These are phyloP conservation scores for Euphorbia pulcherrima DNA, from an alignment of 345 rosid genomes.

Conservation along the genomic window DNA sequence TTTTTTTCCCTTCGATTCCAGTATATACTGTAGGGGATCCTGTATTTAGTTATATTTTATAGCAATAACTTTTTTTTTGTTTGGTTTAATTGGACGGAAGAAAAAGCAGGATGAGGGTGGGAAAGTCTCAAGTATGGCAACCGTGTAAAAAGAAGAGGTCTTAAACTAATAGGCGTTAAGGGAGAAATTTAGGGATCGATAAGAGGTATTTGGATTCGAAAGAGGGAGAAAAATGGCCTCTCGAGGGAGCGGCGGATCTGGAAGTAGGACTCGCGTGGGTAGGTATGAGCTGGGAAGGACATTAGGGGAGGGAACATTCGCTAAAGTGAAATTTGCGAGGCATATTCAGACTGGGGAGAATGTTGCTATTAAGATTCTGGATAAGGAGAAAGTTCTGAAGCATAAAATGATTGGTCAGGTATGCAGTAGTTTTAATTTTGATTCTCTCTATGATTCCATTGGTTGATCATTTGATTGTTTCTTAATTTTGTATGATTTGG, in stretches of 20 bases:
- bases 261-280: conserved; percentile 87
- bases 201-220: background rate
- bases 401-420: conserved; percentile 97
- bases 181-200: background rate
- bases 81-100: background rate
- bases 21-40: background rate
- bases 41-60: background rate
- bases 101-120: conserved; percentile 47
- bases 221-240: conserved; percentile 36
- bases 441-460: background rate
- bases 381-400: conserved; percentile 83
- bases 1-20: background rate
- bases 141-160: conserved; percentile 97
- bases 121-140: conserved; percentile 97
- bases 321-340: conserved; percentile 94
- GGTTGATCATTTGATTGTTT: background rate
- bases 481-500: background rate
- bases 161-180: conserved; percentile 10
- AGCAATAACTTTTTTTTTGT: background rate
- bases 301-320: conserved; percentile 92
- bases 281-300: conserved; percentile 91
- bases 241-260: conserved; percentile 23
- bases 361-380: conserved; percentile 90
- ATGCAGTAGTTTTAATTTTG: background rate
- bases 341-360: conserved; percentile 61